phyloP scores from a whole-genome alignment of 768 basidiomycete genomes.

The Lyophyllum decastes region DNA sequence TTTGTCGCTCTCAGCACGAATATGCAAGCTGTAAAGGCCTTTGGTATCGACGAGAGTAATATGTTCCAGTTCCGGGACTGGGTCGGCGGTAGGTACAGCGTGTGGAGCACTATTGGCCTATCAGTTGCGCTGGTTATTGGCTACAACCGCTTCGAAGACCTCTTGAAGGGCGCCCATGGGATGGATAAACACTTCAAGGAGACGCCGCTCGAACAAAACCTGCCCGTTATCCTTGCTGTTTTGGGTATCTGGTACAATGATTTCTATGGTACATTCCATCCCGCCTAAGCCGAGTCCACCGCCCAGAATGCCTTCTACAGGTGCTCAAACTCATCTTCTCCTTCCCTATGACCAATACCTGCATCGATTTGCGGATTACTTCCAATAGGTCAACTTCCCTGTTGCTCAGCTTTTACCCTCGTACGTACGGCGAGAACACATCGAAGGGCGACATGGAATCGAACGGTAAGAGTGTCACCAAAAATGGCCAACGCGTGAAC shows the following conservation, averaged over 20 bases:
- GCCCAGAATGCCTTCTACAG: conserved; percentile 31
- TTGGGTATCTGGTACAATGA: conserved; percentile 99
- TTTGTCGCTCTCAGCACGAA: conserved; percentile 99
- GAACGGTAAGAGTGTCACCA: background rate
- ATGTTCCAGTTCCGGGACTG: conserved; percentile 99
- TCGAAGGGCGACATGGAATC: conserved; percentile 79
- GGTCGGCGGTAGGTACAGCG: conserved; percentile 97
- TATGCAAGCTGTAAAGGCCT: conserved; percentile 87
- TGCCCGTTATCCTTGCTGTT: conserved; percentile 91
- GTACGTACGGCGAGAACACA: background rate
- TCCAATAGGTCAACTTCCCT: conserved; percentile 72
- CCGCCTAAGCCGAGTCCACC: too few relatives aligned
- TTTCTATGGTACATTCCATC: conserved; percentile 68
- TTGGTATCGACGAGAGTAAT: conserved; percentile 88
- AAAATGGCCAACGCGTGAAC: background rate
- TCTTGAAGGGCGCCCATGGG: conserved; percentile 90
- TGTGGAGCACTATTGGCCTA: conserved; percentile 98
- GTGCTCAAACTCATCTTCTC: conserved; percentile 91
- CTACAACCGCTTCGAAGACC: conserved; percentile 88
- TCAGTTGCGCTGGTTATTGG: conserved; percentile 93
- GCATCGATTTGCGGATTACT: conserved; percentile 99
- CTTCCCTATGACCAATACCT: conserved; percentile 99
- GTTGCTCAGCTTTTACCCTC: background rate
- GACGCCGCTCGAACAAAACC: conserved; percentile 83
- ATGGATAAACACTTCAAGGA: conserved; percentile 98